Evolutionary conservation across 257 asterid species (phyloP).

Genomic region (Coffea eugenioides): DNA sequence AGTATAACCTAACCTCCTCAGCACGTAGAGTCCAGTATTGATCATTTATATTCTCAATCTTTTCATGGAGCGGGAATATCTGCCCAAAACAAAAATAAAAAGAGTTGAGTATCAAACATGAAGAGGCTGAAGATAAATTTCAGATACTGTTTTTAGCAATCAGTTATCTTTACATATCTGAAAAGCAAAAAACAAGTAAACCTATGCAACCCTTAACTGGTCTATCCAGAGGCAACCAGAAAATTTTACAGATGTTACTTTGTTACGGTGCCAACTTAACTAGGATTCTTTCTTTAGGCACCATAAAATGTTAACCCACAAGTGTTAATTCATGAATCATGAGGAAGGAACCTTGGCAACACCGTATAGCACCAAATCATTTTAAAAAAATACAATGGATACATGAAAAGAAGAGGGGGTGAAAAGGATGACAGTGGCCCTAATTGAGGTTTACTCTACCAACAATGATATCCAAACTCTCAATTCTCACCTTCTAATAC

Average conservation of each 20-base stretch:
- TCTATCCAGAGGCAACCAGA: not conserved
- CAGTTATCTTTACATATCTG: not conserved
- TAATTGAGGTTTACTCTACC: not conserved
- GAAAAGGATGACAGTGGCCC: not conserved
- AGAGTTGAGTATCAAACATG: not conserved
- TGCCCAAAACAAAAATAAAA: constrained; percentile 29
- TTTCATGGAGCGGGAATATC: constrained; percentile 70
- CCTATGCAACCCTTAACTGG: not conserved
- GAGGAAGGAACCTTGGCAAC: not conserved
- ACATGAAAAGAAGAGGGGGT: not conserved
- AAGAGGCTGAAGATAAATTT: not conserved
- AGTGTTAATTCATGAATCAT: too few species aligned
- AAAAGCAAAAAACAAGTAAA: not conserved
- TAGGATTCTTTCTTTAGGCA: not conserved
- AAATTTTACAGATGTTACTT: not conserved
- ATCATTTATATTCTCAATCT: constrained; percentile 84
- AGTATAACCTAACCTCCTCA: constrained; percentile 57
- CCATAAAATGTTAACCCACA: not conserved
- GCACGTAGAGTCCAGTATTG: constrained; percentile 89
- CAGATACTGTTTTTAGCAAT: not conserved
- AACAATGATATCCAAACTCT: not conserved
- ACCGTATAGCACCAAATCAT: too few species aligned
- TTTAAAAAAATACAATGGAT: not conserved
- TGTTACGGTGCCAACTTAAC: not conserved
- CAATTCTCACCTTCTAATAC: not conserved